Evolutionary conservation across 257 asterid genomes (phyloP).

Genomic region (Solanum commersonii): DNA sequence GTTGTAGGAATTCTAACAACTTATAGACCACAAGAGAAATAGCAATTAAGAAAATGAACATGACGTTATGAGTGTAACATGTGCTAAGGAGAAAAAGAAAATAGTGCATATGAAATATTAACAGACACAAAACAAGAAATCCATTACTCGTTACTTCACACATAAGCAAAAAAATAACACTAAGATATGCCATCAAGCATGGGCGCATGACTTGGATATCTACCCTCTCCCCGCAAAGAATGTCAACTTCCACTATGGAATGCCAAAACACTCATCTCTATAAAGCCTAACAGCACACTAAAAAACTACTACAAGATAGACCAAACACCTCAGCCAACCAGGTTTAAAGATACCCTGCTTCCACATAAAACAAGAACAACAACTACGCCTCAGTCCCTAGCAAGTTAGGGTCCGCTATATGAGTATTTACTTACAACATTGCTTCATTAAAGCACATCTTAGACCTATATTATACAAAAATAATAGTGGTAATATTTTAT

Average conservation of each 20-base stretch:
- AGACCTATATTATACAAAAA: not conserved
- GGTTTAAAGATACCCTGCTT: not conserved
- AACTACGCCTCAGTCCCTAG: not conserved
- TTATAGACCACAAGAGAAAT: not conserved
- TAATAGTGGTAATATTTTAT: not conserved
- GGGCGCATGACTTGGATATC: not conserved
- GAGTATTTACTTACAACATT: not conserved
- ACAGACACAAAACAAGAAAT: not conserved
- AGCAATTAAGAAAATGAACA: not conserved
- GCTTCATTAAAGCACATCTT: not conserved
- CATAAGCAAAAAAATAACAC: not conserved
- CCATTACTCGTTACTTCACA: not conserved
- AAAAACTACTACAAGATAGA: not conserved
- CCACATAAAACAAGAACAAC: not conserved
- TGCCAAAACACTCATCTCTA: not conserved
- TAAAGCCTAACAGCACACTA: not conserved
- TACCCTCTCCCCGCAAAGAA: not conserved
- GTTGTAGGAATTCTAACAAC: not conserved
- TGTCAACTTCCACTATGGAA: not conserved
- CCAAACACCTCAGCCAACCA: not conserved
- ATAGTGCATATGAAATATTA: not conserved
- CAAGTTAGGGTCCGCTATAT: not conserved
- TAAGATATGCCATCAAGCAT: not conserved
- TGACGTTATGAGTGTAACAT: not conserved
- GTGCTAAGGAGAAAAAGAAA: not conserved